Base-by-base conservation (phyloP, 192 early-diverging fungal species). In the Mortierella antarctica region DNA sequence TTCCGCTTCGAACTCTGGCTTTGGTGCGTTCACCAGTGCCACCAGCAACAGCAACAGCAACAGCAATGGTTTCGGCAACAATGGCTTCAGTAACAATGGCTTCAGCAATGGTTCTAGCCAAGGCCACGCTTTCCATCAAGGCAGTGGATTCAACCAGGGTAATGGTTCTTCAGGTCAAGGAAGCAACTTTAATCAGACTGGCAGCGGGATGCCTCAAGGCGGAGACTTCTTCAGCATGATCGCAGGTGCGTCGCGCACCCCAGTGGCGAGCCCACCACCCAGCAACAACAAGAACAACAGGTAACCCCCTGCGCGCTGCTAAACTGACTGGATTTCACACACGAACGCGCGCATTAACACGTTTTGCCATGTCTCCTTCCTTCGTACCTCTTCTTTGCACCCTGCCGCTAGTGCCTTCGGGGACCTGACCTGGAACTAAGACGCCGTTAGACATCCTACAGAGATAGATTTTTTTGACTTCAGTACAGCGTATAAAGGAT, bases 191-290 rank as follows among this genome's bases (percentile, higher is more conserved):
- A 57, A 57, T 57, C 12, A 14, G 17, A 20, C 15, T 20, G 54
- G 42, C 20, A 52, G 40, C 47, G 44, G 55, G 20, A 54, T 79
- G 31, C 77, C 77, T 31, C 77, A 80, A 48, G 77, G 77, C 2
- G 77, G 77, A 4, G 77, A 80, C 50, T 68, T 80, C 49, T 80
- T 80, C 46, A 72, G 47, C 49, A 62, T 80, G 47, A 67, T 80
- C 52, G 70, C 77, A 9, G 69, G 70, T 7, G 58, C 65, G 8
- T 13, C 77, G 4, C 50, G 54, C 7, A 58, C 77, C 9, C 70
- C 77, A 15, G 23, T 40, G 5, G 31, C 65, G 2, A 80, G 52
- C 31, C 31, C 77, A 12, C 77, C 70, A 55, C 52, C 50, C 12
- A 66, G 39, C 31, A 53, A 53, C 53, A 79, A 71, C 68, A 72